Percentiles rank a stretch among this genome's conserved stretches.
Conservation (phyloP, 169 alveolate species). For the Blepharisma undulans region DNA sequence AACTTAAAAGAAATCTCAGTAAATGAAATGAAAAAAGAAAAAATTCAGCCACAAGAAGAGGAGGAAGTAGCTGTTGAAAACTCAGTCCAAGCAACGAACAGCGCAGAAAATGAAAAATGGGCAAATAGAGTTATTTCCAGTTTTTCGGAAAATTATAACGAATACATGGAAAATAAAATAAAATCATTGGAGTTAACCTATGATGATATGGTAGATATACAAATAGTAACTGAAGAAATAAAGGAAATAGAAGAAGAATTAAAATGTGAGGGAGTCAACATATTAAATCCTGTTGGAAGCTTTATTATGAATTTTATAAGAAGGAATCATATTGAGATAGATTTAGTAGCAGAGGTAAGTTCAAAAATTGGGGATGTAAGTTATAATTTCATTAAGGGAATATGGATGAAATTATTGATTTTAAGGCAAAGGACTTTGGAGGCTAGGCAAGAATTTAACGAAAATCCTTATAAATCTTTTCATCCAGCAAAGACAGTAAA, state of each 20-base stretch:
- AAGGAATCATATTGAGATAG: neutral
- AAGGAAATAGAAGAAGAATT: neutral
- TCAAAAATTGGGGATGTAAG: neutral
- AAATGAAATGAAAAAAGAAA: neutral
- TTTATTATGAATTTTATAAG: neutral
- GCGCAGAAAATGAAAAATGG: neutral
- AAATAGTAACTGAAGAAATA: neutral
- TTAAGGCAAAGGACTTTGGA: neutral
- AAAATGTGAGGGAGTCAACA: neutral
- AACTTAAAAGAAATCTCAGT: neutral
- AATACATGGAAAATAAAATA: neutral
- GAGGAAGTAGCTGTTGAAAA: neutral
- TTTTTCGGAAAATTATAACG: neutral
- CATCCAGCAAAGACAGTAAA: neutral
- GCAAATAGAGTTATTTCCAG: neutral
- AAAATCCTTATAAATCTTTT: neutral
- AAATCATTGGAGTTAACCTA: neutral
- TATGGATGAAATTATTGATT: neutral
- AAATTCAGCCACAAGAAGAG: neutral
- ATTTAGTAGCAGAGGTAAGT: neutral
- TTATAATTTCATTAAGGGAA: neutral
- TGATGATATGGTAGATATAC: neutral
- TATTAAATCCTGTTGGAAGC: neutral
- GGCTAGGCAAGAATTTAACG: neutral
- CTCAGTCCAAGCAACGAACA: neutral